A percentile compares a stretch with the other conserved stretches of the same genome.
These are phyloP conservation scores for Umbelopsis sp. DNA, from an alignment of 192 early-diverging fungal genomes.

Conservation along the genomic window DNA sequence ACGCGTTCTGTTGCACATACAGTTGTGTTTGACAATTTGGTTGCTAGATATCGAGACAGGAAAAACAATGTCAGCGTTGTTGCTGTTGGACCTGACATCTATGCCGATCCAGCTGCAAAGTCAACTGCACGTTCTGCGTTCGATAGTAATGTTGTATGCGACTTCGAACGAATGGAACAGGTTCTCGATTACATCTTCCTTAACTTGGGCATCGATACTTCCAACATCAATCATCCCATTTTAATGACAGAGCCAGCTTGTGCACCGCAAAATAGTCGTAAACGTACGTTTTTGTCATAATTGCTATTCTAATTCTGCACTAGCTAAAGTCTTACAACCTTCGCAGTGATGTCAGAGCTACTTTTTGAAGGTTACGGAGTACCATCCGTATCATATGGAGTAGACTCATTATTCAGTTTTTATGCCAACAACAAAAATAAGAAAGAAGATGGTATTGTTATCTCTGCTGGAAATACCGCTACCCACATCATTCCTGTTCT, in stretches of 20 bases:
- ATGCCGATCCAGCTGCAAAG: constrained; percentile 52
- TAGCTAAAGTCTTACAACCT: background rate
- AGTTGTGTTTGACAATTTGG: constrained; percentile 77
- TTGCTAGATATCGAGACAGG: constrained; percentile 68
- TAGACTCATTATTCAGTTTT: constrained; percentile 88
- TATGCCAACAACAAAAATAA: constrained; percentile 68
- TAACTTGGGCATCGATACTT: constrained; percentile 73
- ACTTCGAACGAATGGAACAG: constrained; percentile 76
- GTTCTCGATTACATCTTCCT: constrained; percentile 87
- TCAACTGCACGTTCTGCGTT: constrained; percentile 65
- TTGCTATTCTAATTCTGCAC: background rate
- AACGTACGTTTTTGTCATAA: constrained; percentile 48
- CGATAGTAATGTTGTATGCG: constrained; percentile 68
- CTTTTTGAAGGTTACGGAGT: constrained; percentile 86
- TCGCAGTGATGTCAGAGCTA: constrained; percentile 80
- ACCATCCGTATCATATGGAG: constrained; percentile 79
- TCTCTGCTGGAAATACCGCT: constrained; percentile 70
- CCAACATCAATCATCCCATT: constrained; percentile 77
- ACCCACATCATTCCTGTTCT: constrained; percentile 80
- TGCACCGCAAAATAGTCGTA: constrained; percentile 74
- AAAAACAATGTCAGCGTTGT: constrained; percentile 46
- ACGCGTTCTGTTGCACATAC: constrained; percentile 19
- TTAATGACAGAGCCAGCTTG: constrained; percentile 89
- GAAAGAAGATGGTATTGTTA: constrained; percentile 67
- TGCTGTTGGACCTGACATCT: constrained; percentile 72